Evolutionary conservation across 176 grass and related monocot species (phyloP), one percentile per base, ranked within the genome.

Genomic region (Lolium rigidum): DNA sequence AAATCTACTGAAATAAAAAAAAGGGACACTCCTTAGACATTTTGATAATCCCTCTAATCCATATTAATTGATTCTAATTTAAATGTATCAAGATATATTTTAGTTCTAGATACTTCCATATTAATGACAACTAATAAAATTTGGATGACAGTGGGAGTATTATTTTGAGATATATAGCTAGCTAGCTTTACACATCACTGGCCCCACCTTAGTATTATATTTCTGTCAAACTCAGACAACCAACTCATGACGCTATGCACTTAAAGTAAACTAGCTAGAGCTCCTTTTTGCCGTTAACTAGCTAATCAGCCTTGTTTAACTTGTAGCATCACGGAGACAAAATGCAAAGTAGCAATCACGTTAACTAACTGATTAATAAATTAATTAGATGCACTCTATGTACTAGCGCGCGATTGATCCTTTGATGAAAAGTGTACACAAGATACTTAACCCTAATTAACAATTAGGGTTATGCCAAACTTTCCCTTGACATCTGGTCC

Each of bases 201-300:
- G 39, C 76, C 60, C 71, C 85, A 68, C 48, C 17, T 38, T 57
- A 80, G 68, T 86, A 86, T 46, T 63, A 71, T 82, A 90, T 82
- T 71, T 28, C 28, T 56, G 26, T 50, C 71, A 22, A 71, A 41
- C 21, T 50, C 21, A 15, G 62, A 41, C 21, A 55, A 78, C 43
- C 31, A 66, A 48, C 71, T 57, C 67, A 90, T 71, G 55, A 48
- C 15, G 71, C 80, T 66, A 75, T 83, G 74, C 67, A 46, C 20
- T 79, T 57, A 50, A 2, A 66, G 31, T 35, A 35, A 35, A 35
- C 31, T 35, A 35, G 31, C 31, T 35, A 35, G 31, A 35, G 31
- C 31, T 22, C 65, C 31, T 74, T 73, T 86, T 37, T 74, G 74
- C 80, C 88, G 88, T 86, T 83, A 86, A 86, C 88, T 74, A 87